These are phyloP conservation scores for Warburgia ugandensis DNA, from an alignment of 164 flowering plant species.

Conservation along the genomic window DNA sequence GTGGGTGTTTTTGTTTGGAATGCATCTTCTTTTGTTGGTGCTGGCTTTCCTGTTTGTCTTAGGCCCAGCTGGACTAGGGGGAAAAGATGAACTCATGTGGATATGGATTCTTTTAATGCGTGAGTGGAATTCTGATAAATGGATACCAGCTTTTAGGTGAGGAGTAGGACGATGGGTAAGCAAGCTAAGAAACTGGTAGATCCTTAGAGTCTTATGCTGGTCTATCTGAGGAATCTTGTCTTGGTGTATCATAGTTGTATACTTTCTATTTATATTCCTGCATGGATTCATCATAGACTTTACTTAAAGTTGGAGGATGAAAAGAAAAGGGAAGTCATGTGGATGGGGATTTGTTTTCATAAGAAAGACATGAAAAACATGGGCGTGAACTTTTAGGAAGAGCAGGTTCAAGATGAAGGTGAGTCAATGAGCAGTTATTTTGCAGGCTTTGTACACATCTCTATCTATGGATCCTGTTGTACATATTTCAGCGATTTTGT, in stretches of 20 bases:
- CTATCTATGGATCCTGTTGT: too few relatives aligned
- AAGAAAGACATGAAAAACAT: too few relatives aligned
- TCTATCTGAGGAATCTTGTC: slow-evolving; percentile 1
- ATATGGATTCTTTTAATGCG: slow-evolving; percentile 4
- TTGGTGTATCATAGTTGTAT: not conserved
- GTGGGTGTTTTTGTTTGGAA: slow-evolving; percentile 10
- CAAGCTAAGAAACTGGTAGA: slow-evolving; percentile 5
- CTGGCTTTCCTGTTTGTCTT: slow-evolving; percentile 4
- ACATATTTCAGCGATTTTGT: too few relatives aligned
- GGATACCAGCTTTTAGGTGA: slow-evolving; percentile 1
- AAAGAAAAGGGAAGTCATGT: too few relatives aligned
- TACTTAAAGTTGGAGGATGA: too few relatives aligned
- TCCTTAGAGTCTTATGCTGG: not conserved
- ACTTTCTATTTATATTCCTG: too few relatives aligned
- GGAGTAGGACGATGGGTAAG: not conserved
- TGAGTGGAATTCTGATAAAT: not conserved
- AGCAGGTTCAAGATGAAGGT: too few relatives aligned
- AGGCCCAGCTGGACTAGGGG: not conserved
- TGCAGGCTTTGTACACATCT: too few relatives aligned
- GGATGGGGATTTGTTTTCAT: too few relatives aligned
- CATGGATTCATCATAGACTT: too few relatives aligned
- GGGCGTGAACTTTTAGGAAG: too few relatives aligned
- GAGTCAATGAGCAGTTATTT: too few relatives aligned
- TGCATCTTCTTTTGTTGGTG: slow-evolving; percentile 7
- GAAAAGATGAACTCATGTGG: slow-evolving; percentile 1